These are phyloP conservation scores for Trametes cubensis DNA, from an alignment of 768 basidiomycete genomes.

Conservation along the genomic window DNA sequence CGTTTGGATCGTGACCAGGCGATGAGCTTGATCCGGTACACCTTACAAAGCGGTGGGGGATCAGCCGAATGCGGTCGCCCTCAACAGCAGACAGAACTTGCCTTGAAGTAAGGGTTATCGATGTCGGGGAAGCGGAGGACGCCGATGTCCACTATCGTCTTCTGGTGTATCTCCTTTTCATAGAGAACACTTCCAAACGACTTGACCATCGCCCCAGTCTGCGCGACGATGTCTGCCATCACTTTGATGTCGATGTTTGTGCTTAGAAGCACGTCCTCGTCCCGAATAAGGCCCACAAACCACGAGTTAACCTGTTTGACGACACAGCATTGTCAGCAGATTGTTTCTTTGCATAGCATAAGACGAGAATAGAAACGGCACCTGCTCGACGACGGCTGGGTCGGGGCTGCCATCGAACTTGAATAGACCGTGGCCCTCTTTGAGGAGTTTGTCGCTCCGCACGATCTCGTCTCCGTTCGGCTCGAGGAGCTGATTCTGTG, in stretches of 20 bases:
- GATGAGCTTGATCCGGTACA: neutral
- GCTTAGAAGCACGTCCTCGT: neutral
- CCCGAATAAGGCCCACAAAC: neutral
- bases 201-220: neutral
- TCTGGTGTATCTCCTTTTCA: neutral
- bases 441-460: neutral
- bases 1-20: neutral
- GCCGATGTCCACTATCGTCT: conserved; percentile 2
- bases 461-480: neutral
- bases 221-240: neutral
- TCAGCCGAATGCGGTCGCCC: too few species aligned
- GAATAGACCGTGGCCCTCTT: neutral
- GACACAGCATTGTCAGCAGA: neutral
- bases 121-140: neutral
- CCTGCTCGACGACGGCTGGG: neutral
- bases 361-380: neutral
- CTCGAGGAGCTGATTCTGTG: neutral
- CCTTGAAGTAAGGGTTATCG: neutral
- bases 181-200: neutral
- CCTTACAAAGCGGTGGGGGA: neutral
- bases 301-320: neutral
- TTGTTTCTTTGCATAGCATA: too few species aligned
- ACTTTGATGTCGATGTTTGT: neutral
- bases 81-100: neutral
- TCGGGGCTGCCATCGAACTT: neutral